phyloP scores from a whole-genome alignment of 805 yeast species.

The Wickerhamomyces silvicola region DNA sequence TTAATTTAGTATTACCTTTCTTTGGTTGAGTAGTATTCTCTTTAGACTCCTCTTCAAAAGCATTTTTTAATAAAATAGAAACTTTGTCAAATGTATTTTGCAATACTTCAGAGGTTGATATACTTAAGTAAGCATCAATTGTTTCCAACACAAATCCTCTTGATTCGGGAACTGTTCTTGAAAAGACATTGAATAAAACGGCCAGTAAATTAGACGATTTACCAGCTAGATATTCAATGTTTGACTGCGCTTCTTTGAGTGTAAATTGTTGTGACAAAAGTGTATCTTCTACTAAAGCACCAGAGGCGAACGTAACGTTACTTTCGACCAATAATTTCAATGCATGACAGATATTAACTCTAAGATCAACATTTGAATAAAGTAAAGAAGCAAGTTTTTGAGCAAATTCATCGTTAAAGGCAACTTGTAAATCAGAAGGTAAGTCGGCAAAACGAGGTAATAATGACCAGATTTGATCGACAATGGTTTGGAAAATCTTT shows the following conservation, averaged over 20 bases:
- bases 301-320: conserved; percentile 55
- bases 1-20: conserved; percentile 40
- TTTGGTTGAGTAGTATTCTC: conserved; percentile 25
- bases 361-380: conserved; percentile 66
- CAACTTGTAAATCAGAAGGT: conserved; percentile 60
- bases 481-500: conserved; percentile 76
- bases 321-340: conserved; percentile 74
- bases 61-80: conserved; percentile 67
- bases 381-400: conserved; percentile 64
- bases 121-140: conserved; percentile 70
- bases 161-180: conserved; percentile 80
- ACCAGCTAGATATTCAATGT: conserved; percentile 55
- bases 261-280: conserved; percentile 60
- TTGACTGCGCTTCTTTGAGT: conserved; percentile 43
- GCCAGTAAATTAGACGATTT: conserved; percentile 74
- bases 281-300: conserved; percentile 49
- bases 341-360: conserved; percentile 81
- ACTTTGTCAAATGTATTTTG: conserved; percentile 78
- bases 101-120: conserved; percentile 62
- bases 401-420: conserved; percentile 76
- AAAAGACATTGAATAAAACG: conserved; percentile 85
- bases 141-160: conserved; percentile 84
- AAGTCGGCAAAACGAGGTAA: conserved; percentile 85
- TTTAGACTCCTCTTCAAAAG: conserved; percentile 53
- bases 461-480: conserved; percentile 89